Evolutionary conservation across 2,329 filamentous ascomycete genomes (phyloP), one percentile per base, ranked within the genome.

Genomic region (Westerdykella sp.): DNA sequence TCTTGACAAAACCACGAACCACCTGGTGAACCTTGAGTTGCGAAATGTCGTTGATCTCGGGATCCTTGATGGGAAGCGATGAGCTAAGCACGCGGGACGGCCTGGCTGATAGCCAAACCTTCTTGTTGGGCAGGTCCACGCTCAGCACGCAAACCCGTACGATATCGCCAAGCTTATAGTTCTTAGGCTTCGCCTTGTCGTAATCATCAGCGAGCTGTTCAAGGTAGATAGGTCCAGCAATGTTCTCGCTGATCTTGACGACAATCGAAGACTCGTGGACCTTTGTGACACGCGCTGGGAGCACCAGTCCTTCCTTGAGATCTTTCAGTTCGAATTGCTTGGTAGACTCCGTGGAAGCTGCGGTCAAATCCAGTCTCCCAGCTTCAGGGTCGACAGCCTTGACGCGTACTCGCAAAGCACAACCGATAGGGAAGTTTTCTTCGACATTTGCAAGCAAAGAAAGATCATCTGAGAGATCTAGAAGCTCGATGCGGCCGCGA

Each of bases 1-100:
- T 87, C 70, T 89, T 94, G 56, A 98, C 80, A 58, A 98, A 97
- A 3, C 94, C 94, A 43, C 93, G 85, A 12, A 95, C 75, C 23
- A 96, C 72, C 49, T 94, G 83, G 47, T 90, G 87, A 32, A 81
- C 71, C 44, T 83, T 80, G 25, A 98, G 62, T 52, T 94, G 81
- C n/a, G 80, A 73, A 37, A 82, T 69, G 14, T 78, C 78, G 11
- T 75, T 78, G 51, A 98, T 81, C 57, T 96, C 88, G 31, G 78
- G 80, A 62, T 98, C 93, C 59, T 83, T 81, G 37, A 96, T 80
- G 1, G 83, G 77, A 3, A 94, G 72, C 1, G 85, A 85, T 1
- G 91, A 95, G 69, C 87, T 95, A 49, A 97, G 73, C 34, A 96
- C 85, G 51, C 87, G 87, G 1, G 91, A 97, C 2, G 90, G 87